These are phyloP conservation scores for Seiridium cupressi DNA, from an alignment of 2,329 filamentous ascomycete species.

Conservation along the genomic window DNA sequence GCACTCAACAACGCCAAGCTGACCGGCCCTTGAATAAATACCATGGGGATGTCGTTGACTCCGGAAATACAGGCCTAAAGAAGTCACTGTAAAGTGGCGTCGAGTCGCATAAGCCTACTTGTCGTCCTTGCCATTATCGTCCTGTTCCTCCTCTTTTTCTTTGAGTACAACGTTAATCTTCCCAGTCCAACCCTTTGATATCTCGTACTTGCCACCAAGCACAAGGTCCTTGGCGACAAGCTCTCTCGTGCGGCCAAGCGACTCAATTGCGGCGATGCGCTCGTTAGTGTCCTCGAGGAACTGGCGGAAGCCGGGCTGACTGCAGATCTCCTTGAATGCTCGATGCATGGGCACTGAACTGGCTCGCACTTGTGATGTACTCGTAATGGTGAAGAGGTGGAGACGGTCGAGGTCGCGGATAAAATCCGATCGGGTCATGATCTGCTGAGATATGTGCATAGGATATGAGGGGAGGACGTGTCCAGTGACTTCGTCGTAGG, in stretches of 20 bases:
- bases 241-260: slow-evolving; percentile 88
- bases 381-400: slow-evolving; percentile 94
- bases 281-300: slow-evolving; percentile 80
- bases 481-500: slow-evolving; percentile 64
- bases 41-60: no score
- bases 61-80: no score
- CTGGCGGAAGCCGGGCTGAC: slow-evolving; percentile 72
- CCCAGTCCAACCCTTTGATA: slow-evolving; percentile 39
- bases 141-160: slow-evolving; percentile 34
- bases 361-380: slow-evolving; percentile 80
- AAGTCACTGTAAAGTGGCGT: no score
- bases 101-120: not conserved
- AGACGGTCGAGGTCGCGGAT: slow-evolving; percentile 89
- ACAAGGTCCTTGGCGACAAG: slow-evolving; percentile 94
- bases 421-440: slow-evolving; percentile 96
- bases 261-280: slow-evolving; percentile 90
- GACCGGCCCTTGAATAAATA: no score
- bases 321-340: slow-evolving; percentile 83
- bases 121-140: slow-evolving; percentile 11
- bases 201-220: slow-evolving; percentile 75
- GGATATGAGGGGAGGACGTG: slow-evolving; percentile 79
- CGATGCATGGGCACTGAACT: slow-evolving; percentile 96
- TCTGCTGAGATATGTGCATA: slow-evolving; percentile 79
- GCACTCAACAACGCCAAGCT: no score
- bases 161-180: slow-evolving; percentile 39